These are phyloP conservation scores for Crithidia brevicula DNA, from an alignment of 208 protist species.

Conservation along the genomic window DNA sequence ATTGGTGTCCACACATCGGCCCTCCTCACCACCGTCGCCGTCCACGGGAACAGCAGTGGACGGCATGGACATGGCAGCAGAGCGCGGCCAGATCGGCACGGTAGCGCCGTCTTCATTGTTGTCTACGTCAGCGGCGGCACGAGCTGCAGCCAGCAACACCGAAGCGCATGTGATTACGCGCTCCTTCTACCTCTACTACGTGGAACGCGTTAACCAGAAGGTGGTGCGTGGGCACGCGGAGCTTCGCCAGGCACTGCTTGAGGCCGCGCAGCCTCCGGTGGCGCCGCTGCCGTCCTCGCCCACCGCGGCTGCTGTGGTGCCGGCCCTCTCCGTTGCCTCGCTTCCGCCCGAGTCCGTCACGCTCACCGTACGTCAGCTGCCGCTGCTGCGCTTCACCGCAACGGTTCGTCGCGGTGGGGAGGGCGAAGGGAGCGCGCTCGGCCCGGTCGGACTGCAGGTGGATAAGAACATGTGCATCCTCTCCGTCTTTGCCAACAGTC, in stretches of 20 bases:
- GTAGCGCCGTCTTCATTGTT: too few relatives aligned
- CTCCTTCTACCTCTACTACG: slow-evolving; percentile 57
- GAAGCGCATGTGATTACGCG: slow-evolving; percentile 15
- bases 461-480: slow-evolving; percentile 60
- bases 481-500: slow-evolving; percentile 37
- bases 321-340: neutral
- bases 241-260: slow-evolving; percentile 31
- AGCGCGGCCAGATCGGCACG: too few relatives aligned
- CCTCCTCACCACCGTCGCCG: neutral
- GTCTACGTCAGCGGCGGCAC: neutral
- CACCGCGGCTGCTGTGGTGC: neutral
- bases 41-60: too few relatives aligned
- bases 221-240: slow-evolving; percentile 34
- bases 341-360: slow-evolving; percentile 54
- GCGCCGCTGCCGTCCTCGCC: neutral
- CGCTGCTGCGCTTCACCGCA: slow-evolving; percentile 52
- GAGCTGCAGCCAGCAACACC: neutral
- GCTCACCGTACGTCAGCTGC: slow-evolving; percentile 65
- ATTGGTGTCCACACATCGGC: neutral
- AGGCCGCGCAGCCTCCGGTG: slow-evolving; percentile 18
- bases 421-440: slow-evolving; percentile 34
- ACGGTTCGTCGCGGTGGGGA: slow-evolving; percentile 38
- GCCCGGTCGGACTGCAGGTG: slow-evolving; percentile 63
- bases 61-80: too few relatives aligned
- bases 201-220: slow-evolving; percentile 59